Conservation (phyloP, 2,329 filamentous ascomycete genomes). For the Blastomyces emzantsi region DNA sequence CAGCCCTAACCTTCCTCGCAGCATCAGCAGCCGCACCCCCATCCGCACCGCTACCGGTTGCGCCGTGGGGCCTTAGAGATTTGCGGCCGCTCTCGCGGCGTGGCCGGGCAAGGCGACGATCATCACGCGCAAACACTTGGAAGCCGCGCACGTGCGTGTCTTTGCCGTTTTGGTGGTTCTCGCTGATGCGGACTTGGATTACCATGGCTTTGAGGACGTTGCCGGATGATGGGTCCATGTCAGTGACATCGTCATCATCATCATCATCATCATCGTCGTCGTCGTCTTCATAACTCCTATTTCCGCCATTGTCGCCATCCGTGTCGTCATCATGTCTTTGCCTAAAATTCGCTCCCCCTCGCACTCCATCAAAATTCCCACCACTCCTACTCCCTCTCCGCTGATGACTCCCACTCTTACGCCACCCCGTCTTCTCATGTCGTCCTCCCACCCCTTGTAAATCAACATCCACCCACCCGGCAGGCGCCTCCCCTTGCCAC, state of each 20-base stretch:
- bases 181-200: conserved; percentile 79
- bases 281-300: neutral
- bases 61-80: conserved; percentile 20
- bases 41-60: conserved; percentile 1
- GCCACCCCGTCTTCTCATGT: conserved; percentile 26
- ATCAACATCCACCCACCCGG: conserved; percentile 85
- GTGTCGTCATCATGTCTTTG: conserved; percentile 8
- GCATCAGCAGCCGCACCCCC: conserved; percentile 9
- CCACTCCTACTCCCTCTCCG: conserved; percentile 2
- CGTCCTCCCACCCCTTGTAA: conserved; percentile 52
- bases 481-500: conserved; percentile 67
- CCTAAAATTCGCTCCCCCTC: neutral
- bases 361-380: neutral
- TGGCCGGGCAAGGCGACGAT: conserved; percentile 25
- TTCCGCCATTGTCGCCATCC: conserved; percentile 12
- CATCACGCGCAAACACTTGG: conserved; percentile 62
- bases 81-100: conserved; percentile 25
- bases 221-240: conserved; percentile 43
- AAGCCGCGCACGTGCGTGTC: conserved; percentile 94
- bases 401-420: conserved; percentile 19
- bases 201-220: conserved; percentile 80
- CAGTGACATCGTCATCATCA: conserved; percentile 18
- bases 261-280: conserved; percentile 11
- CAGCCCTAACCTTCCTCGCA: conserved; percentile 17
- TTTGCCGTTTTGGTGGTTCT: conserved; percentile 99